phyloP scores from a whole-genome alignment of 2,329 filamentous ascomycete species.

The Pyrenophora teres region DNA sequence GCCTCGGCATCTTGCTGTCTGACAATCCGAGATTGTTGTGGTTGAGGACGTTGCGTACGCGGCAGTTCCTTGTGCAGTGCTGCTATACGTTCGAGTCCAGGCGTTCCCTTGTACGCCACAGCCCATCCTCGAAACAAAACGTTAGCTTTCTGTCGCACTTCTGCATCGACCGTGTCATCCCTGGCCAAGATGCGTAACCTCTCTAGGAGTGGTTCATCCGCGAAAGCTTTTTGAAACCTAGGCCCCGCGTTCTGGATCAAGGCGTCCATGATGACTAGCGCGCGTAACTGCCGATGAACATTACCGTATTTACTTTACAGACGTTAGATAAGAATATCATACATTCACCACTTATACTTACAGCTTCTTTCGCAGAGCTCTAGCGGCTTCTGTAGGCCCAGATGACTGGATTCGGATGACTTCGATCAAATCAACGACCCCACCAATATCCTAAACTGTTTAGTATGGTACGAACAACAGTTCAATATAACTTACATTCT shows the following conservation, averaged over 20 bases:
- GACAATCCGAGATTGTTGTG: constrained; percentile 81
- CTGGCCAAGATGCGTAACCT: constrained; percentile 85
- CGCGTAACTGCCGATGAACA: constrained; percentile 87
- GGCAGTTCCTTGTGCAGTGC: constrained; percentile 74
- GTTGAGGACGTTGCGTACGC: constrained; percentile 62
- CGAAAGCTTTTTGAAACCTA: constrained; percentile 83
- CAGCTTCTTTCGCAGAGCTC: constrained; percentile 95
- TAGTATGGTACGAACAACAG: neutral
- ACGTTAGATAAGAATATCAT: constrained; percentile 18
- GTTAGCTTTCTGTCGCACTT: constrained; percentile 87
- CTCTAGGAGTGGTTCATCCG: constrained; percentile 89
- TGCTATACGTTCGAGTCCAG: constrained; percentile 80
- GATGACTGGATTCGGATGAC: constrained; percentile 87
- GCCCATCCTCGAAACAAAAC: constrained; percentile 88
- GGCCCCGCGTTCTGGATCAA: constrained; percentile 92
- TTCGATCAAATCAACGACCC: constrained; percentile 92
- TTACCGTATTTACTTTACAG: constrained; percentile 81
- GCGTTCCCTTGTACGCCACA: constrained; percentile 75
- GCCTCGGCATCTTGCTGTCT: constrained; percentile 78
- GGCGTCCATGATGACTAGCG: constrained; percentile 86
- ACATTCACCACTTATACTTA: constrained; percentile 46
- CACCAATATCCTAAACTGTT: constrained; percentile 65
- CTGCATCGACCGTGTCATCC: constrained; percentile 79
- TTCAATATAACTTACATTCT: constrained; percentile 59
- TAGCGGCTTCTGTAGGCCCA: constrained; percentile 85